phyloP scores from a whole-genome alignment of 495 filamentous ascomycete genomes.

The Penicillium subrubescens region DNA sequence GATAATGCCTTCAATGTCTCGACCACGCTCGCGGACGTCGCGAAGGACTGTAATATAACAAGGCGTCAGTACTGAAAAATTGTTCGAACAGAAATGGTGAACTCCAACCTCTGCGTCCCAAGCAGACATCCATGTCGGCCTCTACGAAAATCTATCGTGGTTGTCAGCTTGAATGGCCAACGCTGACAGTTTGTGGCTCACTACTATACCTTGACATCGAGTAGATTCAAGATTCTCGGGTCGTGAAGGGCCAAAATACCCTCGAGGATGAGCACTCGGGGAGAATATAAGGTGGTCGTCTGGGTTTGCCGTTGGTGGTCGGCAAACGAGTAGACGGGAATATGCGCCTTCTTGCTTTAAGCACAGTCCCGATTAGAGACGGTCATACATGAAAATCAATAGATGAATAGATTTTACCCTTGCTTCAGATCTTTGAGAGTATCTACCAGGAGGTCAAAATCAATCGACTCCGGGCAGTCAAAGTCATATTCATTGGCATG shows the following conservation, averaged over 20 bases:
- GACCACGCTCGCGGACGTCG: constrained; percentile 80
- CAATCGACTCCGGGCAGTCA: constrained; percentile 90
- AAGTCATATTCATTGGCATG: constrained; percentile 94
- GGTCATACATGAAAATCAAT: not conserved
- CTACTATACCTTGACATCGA: constrained; percentile 81
- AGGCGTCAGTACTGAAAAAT: not conserved
- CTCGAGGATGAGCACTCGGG: constrained; percentile 92
- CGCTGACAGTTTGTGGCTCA: too few relatives aligned
- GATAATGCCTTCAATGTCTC: constrained; percentile 91
- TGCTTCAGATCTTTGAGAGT: constrained; percentile 80
- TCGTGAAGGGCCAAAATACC: constrained; percentile 96
- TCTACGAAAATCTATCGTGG: constrained; percentile 81
- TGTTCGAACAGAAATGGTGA: not conserved
- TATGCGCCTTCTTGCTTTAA: constrained; percentile 81
- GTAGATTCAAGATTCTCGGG: constrained; percentile 75
- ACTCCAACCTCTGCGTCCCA: constrained; percentile 82
- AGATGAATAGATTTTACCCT: constrained; percentile 61
- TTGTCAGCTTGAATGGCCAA: constrained; percentile 7
- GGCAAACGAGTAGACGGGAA: constrained; percentile 94
- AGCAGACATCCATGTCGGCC: constrained; percentile 90
- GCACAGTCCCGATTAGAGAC: constrained; percentile 11
- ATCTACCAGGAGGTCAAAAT: constrained; percentile 89
- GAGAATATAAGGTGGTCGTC: constrained; percentile 90
- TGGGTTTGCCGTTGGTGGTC: constrained; percentile 78
- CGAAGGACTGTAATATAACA: constrained; percentile 65